These are phyloP conservation scores for Cryptosporidium parvum DNA, from an alignment of 169 alveolate genomes.

Conservation along the genomic window DNA sequence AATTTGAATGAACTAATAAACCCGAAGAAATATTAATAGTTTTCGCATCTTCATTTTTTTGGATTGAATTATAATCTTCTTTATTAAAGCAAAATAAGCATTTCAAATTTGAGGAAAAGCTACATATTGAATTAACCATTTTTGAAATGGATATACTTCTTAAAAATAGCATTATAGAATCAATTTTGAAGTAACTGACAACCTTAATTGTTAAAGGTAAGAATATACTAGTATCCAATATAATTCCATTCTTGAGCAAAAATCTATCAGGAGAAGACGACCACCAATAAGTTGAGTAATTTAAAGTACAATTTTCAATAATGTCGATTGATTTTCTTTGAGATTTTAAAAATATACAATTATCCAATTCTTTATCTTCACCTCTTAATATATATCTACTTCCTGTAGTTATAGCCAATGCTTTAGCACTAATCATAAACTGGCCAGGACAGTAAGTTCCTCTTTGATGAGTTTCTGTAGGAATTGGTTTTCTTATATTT, in stretches of 20 bases:
- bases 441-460: constrained; percentile 82
- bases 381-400: constrained; percentile 11
- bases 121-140: not conserved
- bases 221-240: constrained; percentile 68
- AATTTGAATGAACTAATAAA: constrained; percentile 38
- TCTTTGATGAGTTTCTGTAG: constrained; percentile 77
- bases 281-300: constrained; percentile 79
- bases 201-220: constrained; percentile 44
- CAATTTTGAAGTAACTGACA: constrained; percentile 13
- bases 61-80: not conserved
- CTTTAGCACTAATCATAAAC: constrained; percentile 78
- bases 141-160: constrained; percentile 20
- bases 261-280: constrained; percentile 78
- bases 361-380: constrained; percentile 25
- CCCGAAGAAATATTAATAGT: constrained; percentile 52
- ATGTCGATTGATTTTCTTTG: constrained; percentile 66
- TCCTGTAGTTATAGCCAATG: constrained; percentile 57
- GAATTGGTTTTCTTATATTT: constrained; percentile 76
- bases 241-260: constrained; percentile 76
- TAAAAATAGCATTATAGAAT: constrained; percentile 12
- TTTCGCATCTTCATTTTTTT: not conserved
- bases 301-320: constrained; percentile 75
- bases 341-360: constrained; percentile 55
- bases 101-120: not conserved
- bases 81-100: not conserved